A percentile compares a stretch with the other conserved stretches of the same genome.
Conservation (phyloP, 345 rosid genomes). For the Populus tremula region DNA sequence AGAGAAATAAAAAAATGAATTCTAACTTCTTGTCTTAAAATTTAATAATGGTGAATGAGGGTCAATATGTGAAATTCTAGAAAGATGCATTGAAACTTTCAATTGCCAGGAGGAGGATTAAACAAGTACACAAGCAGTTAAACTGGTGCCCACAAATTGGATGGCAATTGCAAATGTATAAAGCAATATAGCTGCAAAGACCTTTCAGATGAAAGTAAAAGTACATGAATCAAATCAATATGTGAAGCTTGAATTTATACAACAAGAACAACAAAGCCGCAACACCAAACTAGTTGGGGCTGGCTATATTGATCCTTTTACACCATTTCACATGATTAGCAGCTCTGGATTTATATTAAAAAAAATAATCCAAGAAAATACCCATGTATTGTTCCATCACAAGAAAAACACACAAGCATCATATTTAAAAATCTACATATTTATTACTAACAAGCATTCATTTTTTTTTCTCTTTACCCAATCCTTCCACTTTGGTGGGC, state of each 20-base stretch:
- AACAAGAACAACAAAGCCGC: neutral
- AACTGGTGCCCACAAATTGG: neutral
- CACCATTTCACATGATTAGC: neutral
- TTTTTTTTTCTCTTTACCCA: neutral
- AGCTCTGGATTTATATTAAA: neutral
- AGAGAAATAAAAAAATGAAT: too few relatives aligned
- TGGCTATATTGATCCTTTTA: neutral
- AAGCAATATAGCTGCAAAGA: neutral
- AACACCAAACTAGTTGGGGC: neutral
- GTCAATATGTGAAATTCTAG: neutral
- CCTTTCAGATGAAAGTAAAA: neutral
- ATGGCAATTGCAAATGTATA: neutral
- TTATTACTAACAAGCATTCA: neutral
- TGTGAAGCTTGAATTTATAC: neutral
- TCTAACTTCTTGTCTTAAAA: too few relatives aligned
- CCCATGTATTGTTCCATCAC: neutral
- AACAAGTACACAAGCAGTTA: neutral
- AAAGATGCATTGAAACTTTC: neutral
- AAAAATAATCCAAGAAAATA: neutral
- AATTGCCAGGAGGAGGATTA: neutral
- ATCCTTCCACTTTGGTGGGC: neutral
- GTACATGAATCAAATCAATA: neutral
- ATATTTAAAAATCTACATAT: neutral
- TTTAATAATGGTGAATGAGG: neutral
- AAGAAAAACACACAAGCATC: neutral